Evolutionary conservation across 1,284 basidiomycete genomes (phyloP).

Genomic region (Rhodotorula sp.): DNA sequence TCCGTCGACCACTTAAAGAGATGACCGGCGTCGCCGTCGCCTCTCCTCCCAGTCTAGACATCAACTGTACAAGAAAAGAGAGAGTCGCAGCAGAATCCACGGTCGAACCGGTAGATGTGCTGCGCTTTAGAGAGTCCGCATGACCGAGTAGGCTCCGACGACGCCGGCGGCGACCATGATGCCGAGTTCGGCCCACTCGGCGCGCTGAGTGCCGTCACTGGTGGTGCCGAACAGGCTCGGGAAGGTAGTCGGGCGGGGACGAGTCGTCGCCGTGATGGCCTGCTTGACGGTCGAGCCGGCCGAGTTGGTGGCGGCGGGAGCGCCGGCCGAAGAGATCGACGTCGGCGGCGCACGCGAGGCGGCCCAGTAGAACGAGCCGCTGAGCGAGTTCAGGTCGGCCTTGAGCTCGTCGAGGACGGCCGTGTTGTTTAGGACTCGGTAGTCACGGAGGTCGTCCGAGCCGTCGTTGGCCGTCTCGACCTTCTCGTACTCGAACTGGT

Average conservation of each 20-base stretch:
- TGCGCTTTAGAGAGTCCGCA: constrained; percentile 31
- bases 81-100: neutral
- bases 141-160: constrained; percentile 33
- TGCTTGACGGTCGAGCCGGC: constrained; percentile 22
- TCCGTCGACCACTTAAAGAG: neutral
- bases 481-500: constrained; percentile 46
- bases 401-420: constrained; percentile 33
- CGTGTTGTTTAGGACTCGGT: constrained; percentile 41
- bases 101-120: neutral
- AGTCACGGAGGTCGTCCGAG: constrained; percentile 42
- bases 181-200: constrained; percentile 36
- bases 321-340: constrained; percentile 35
- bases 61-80: neutral
- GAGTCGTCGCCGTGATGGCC: constrained; percentile 39
- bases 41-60: constrained; percentile 2
- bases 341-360: constrained; percentile 28
- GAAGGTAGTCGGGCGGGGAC: constrained; percentile 37
- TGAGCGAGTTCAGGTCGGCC: constrained; percentile 32
- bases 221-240: constrained; percentile 38
- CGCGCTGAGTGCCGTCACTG: constrained; percentile 28
- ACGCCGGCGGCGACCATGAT: constrained; percentile 29
- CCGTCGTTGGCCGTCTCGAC: constrained; percentile 40
- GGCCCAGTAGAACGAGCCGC: constrained; percentile 38
- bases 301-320: constrained; percentile 37
- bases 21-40: no score